phyloP scores from a whole-genome alignment of 106 monocot species.

The Dioscorea dumetorum region DNA sequence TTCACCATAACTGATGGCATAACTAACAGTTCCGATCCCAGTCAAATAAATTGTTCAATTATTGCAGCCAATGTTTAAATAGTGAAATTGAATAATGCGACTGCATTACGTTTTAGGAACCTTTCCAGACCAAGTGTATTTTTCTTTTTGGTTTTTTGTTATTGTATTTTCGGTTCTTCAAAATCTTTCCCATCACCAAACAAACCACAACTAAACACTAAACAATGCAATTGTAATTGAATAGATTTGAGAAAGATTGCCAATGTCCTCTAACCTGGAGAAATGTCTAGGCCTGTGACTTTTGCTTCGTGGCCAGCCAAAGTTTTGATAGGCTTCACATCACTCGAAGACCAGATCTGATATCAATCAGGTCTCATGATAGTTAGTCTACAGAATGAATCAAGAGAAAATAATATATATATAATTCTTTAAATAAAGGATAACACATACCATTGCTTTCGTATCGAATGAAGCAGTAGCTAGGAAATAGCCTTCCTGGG shows the following conservation, averaged over 20 bases:
- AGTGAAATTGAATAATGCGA: too few relatives aligned
- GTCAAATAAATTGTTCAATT: too few relatives aligned
- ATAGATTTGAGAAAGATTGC: too few relatives aligned
- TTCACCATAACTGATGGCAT: too few relatives aligned
- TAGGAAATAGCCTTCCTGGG: constrained; percentile 90
- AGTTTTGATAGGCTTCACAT: constrained; percentile 86
- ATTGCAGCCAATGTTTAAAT: too few relatives aligned
- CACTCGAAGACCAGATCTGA: constrained; percentile 87
- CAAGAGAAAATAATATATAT: not conserved
- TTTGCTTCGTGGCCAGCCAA: constrained; percentile 87
- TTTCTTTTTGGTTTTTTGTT: too few relatives aligned
- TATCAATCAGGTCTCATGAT: not conserved
- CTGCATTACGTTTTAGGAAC: too few relatives aligned
- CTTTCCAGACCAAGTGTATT: too few relatives aligned
- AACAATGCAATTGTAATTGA: not conserved
- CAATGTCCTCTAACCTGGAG: constrained; percentile 32
- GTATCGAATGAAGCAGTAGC: constrained; percentile 90
- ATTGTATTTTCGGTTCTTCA: too few relatives aligned
- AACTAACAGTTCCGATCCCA: too few relatives aligned
- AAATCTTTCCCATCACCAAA: too few relatives aligned
- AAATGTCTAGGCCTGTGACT: constrained; percentile 84
- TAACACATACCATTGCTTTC: constrained; percentile 62
- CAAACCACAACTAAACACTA: not conserved
- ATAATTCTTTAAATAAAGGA: not conserved
- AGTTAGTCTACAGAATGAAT: not conserved